A percentile compares a stretch with the other conserved stretches of the same genome.
Evolutionary conservation across 1,284 basidiomycete genomes (phyloP).

Genomic region (Sanghuangporus weigelae): DNA sequence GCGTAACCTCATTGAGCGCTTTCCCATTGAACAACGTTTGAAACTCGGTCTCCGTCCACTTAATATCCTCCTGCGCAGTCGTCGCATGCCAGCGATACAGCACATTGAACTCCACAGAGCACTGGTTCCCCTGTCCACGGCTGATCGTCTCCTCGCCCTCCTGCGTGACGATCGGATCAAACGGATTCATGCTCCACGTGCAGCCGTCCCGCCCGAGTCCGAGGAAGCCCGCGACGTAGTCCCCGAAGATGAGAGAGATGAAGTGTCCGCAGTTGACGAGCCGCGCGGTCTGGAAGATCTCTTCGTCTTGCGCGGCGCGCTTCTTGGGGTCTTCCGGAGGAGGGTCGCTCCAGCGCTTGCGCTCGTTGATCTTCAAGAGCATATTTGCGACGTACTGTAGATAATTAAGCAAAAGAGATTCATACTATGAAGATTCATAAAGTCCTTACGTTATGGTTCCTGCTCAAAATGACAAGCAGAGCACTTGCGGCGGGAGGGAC

Average conservation of each 20-base stretch:
- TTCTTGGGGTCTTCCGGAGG: conserved; percentile 29
- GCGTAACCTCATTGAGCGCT: conserved; percentile 28
- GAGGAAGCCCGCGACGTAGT: conserved; percentile 45
- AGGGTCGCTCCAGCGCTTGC: conserved; percentile 32
- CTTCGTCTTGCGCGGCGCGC: conserved; percentile 39
- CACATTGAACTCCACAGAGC: conserved; percentile 49
- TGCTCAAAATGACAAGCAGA: conserved; percentile 31
- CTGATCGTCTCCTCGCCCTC: conserved; percentile 17
- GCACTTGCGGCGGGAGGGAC: conserved; percentile 33
- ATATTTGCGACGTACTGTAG: conserved; percentile 45
- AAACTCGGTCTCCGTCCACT: conserved; percentile 39
- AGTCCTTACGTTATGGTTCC: conserved; percentile 23
- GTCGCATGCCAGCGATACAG: conserved; percentile 39
- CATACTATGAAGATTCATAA: not conserved
- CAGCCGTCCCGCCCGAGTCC: conserved; percentile 37
- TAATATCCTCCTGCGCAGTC: conserved; percentile 39
- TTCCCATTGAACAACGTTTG: conserved; percentile 28
- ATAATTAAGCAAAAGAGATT: conserved; percentile 21
- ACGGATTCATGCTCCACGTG: conserved; percentile 39
- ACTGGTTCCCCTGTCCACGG: conserved; percentile 43
- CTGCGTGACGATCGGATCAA: conserved; percentile 25
- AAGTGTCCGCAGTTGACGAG: conserved; percentile 47
- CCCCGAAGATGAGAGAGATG: conserved; percentile 38
- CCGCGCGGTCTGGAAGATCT: conserved; percentile 50
- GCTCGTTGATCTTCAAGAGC: conserved; percentile 50